Evolutionary conservation across 2,329 filamentous ascomycete genomes (phyloP), one percentile per base, ranked within the genome.

Genomic region (Cytospora mali): DNA sequence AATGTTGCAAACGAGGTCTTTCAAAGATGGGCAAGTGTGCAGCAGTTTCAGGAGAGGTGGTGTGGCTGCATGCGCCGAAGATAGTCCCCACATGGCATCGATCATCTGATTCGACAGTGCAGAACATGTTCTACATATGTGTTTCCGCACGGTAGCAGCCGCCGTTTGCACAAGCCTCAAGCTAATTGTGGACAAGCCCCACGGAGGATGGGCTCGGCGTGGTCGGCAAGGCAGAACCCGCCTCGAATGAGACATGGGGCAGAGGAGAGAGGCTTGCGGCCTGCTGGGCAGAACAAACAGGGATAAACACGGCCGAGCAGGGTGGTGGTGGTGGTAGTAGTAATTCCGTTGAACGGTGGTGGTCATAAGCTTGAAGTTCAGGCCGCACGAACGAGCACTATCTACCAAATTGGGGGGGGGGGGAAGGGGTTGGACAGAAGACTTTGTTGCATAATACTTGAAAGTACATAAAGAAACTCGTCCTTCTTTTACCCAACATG

Each of bases 101-200:
- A 39, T 64, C 62, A 62, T 64, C 51, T 64, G 62, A 64, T 64
- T 51, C 42, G 58, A 62, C 50, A 55, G 59, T 64, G 59, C 53
- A 39, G 31, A 10, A 54, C 54, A 46, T 55, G 39, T 21, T 18
- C 39, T 31, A 53, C 50, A 29, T 21, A 28, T 46, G 39, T 25
- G 39, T 62, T 53, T 42, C 29, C 59, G 58, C 58, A 64, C 58
- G 62, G 62, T 62, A 62, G 58, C 50, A 58, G 31, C 55, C 58
- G 58, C 51, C 39, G 23, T 53, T 31, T 49, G 39, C 54, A 62
- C 55, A 21, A 21, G 21, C 18, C n/a, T 39, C 18, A 18, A 29
- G 39, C 58, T 31, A 16, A 14, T 3, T 7, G 16, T 29, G 35
- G 16, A 27, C 25, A 21, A 46, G 23, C n/a, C 33, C 13, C 46